Evolutionary conservation across 768 basidiomycete genomes (phyloP), one percentile per base, ranked within the genome.

Genomic region (Xerocomus brunneocitrinus): DNA sequence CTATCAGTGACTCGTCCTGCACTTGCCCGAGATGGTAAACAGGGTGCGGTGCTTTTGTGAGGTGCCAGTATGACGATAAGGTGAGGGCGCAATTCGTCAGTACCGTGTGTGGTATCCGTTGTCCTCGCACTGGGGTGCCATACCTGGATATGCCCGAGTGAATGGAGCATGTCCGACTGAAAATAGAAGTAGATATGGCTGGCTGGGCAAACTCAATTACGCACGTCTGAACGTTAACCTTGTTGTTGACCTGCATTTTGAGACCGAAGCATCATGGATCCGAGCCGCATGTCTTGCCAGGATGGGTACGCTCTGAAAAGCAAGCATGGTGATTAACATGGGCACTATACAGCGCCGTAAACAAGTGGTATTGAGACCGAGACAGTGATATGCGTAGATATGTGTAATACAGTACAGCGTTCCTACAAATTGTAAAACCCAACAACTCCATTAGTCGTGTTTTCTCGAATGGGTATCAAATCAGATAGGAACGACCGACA

Each of bases 401-500:
- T 53, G 25, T 35, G 53, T 50, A 45, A 61, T 59, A 57, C 22
- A 54, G 43, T 63, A 68, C 66, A 67, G 52, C 47, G 48, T 47
- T 53, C 48, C 53, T 54, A 62, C 52, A 54, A 54, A 49, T 57
- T 54, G 47, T 30, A 56, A 64, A 61, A 43, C 35, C 39, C 50
- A 55, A 53, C 52, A 58, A 56, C 59, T 52, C 54, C 55, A 58
- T 61, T 52, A 55, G 56, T 54, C 41, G 28, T 42, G 41, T 34
- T 28, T n/a, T 49, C 52, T 50, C 35, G 56, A 50, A 67, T 54
- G 54, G 54, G 61, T 49, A 63, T 70, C 52, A 57, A 27, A 59
- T 64, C 62, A 46, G 69, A 69, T 68, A 70, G 62, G 58, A 35
- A 66, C 58, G 41, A 58, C 50, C 46, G 27, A 25, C 54, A 24